Percentiles rank a stretch among this genome's conserved stretches.
Conservation (phyloP, 2,329 filamentous ascomycete genomes). For the Penicillium rolfsii region DNA sequence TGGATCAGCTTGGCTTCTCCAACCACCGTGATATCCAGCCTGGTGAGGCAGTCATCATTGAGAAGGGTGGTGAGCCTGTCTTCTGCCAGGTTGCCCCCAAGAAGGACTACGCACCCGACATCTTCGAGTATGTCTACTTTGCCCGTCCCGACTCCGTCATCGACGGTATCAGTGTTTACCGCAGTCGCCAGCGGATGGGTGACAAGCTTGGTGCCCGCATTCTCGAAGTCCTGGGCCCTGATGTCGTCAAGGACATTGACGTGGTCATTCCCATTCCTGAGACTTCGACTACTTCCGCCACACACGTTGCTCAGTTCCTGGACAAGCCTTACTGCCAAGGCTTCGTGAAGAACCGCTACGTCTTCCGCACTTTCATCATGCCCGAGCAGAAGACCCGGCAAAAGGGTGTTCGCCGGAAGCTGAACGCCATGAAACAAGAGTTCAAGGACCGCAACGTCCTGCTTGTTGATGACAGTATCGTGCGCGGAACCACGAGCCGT, state of each 20-base stretch:
- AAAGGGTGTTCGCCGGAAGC: slow-evolving; percentile 85
- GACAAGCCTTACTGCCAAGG: slow-evolving; percentile 78
- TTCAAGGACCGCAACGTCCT: slow-evolving; percentile 80
- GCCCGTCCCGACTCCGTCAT: slow-evolving; percentile 79
- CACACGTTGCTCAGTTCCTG: slow-evolving; percentile 73
- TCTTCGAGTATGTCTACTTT: slow-evolving; percentile 89
- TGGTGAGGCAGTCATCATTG: slow-evolving; percentile 82
- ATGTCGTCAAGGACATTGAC: slow-evolving; percentile 76
- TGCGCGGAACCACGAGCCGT: slow-evolving; percentile 78
- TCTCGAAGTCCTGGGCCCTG: slow-evolving; percentile 66
- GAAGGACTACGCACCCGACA: slow-evolving; percentile 76
- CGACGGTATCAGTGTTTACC: slow-evolving; percentile 85
- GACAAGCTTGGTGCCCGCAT: slow-evolving; percentile 76
- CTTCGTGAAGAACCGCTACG: slow-evolving; percentile 88
- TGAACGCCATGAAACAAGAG: slow-evolving; percentile 83
- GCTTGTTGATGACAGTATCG: slow-evolving; percentile 87
- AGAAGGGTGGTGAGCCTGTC: slow-evolving; percentile 73
- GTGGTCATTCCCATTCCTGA: slow-evolving; percentile 79
- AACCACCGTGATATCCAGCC: slow-evolving; percentile 78
- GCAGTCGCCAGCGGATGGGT: slow-evolving; percentile 85
- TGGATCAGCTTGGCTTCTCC: slow-evolving; percentile 78
- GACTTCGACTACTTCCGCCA: slow-evolving; percentile 80
- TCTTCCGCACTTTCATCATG: slow-evolving; percentile 87
- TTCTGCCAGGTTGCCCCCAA: slow-evolving; percentile 74
- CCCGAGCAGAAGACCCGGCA: slow-evolving; percentile 78